Evolutionary conservation across 2,329 filamentous ascomycete genomes (phyloP), one percentile per base, ranked within the genome.

Genomic region (Exophiala sp.): DNA sequence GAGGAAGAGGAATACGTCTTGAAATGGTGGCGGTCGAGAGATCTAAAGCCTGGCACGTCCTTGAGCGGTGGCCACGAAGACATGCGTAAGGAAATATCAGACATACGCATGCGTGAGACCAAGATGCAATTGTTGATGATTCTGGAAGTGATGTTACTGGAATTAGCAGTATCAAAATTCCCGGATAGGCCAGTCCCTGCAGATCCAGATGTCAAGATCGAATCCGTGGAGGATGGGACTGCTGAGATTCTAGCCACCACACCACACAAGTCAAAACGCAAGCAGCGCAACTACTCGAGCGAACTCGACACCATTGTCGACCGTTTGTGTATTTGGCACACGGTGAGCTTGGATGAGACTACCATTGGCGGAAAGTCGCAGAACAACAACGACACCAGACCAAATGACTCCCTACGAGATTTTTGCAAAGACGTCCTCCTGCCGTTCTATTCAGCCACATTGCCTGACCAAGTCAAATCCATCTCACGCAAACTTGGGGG

Each of bases 401-500:
- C 72, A 16, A 73, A 66, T 35, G 73, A 77, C 57, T 69, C 69
- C n/a, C 66, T 78, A 14, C 72, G 72, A 20, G 75, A 78, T 48
- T 78, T 78, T 54, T 78, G 75, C 61, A 74, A 71, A 0, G 75
- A 78, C 53, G 73, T 78, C 5, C 71, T 78, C 44, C 67, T 78
- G 40, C 75, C 76, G 10, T 78, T 78, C 63, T 78, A 77, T 58
- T 72, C 69, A 24, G 66, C 73, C 24, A 73, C 75, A 29, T 66
- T 78, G 10, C 75, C 76, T 3, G 72, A 75, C 8, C 70, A 74
- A 57, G 75, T 75, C 66, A 75, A 72, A 56, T 57, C 67, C 36
- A 68, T 78, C 53, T 75, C 69, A 20, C 71, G 72, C 40, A 78
- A 78, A 60, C 68, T 78, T n/a, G 74, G 74, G 7, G 74, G 74